phyloP scores from a whole-genome alignment of 331 rosid species.

The Stylosanthes scabra region DNA sequence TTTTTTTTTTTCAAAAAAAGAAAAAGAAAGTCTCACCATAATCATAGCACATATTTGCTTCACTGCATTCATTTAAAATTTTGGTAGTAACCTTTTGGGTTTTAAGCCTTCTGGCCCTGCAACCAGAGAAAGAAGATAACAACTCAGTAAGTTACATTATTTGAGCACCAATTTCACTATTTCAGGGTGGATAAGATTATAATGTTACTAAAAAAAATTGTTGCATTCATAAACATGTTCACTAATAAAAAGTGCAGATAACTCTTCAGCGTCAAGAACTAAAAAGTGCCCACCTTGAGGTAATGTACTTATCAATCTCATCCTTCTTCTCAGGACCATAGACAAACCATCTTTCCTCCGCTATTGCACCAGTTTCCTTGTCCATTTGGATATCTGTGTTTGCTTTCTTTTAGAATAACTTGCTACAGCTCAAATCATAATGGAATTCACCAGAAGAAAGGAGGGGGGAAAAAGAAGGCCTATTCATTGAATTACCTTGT shows the following conservation, averaged over 20 bases:
- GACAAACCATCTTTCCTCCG: constrained; percentile 63
- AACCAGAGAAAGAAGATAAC: background rate
- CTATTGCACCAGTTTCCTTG: constrained; percentile 29
- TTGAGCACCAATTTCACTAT: background rate
- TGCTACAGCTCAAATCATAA: constrained; percentile 21
- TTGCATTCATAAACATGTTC: background rate
- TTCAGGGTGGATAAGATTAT: background rate
- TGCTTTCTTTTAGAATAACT: constrained; percentile 9
- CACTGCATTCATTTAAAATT: constrained; percentile 5
- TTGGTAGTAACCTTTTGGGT: background rate
- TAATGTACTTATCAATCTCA: constrained; percentile 56
- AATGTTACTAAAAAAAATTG: background rate
- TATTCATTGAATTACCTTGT: constrained; percentile 47
- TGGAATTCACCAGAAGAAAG: background rate
- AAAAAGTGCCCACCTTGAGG: constrained; percentile 43
- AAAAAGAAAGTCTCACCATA: constrained; percentile 9
- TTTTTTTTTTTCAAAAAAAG: background rate
- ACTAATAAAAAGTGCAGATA: background rate
- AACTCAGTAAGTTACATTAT: background rate
- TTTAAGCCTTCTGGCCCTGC: constrained; percentile 14
- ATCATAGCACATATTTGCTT: background rate
- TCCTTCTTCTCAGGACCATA: constrained; percentile 57
- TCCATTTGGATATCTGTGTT: constrained; percentile 54
- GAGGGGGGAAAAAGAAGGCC: background rate
- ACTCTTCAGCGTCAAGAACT: background rate